Base-by-base conservation (phyloP, 441 rosid genomes). In the Jatropha podagrica region DNA sequence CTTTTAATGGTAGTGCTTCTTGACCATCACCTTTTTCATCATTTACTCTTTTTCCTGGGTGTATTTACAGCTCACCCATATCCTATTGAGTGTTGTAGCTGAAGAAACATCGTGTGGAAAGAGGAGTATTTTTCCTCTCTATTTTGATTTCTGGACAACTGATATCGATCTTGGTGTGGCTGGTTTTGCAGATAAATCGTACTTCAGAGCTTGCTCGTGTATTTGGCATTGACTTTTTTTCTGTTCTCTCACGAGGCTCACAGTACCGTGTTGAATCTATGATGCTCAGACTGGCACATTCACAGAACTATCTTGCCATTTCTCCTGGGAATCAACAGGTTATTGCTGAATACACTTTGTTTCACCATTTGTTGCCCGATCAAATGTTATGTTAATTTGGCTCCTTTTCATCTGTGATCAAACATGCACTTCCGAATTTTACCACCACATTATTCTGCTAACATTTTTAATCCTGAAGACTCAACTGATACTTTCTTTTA, bases 191-290 rank as follows among this genome's bases (percentile, higher is more conserved):
- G 99, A 88, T 96, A 80, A 96, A 94, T 83, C 92, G 97, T 78
- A 96, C 99, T 41, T 94, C 99, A 44, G 98, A 94, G 86, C 98
- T 96, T 83, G 98, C 99, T 83, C 98, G 98, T 67, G 89, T 96
- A 75, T 96, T 94, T 78, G 99, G 99, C 76, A 96, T 94, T 18
- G 98, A 96, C 68, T 96, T 96, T 85, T 96, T 96, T 84, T 94
- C 98, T 73, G 99, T 96, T 83, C 97, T 94, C 52, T 96, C 98
- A 78, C 91, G 99, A 82, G 99, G 99, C 77, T 96, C 99, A 27
- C 97, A 96, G 67, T 96, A 90, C 76, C 98, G 98, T 71, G 99
- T 96, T 72, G 99, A 96, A 86, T 96, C 98, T 68, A 96, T 96
- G 99, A 78, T 96, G 82, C 86, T 96, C 73, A 87, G 98, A 86